These are phyloP conservation scores for Clonostachys rhizophaga DNA, from an alignment of 2,329 filamentous ascomycete genomes.

Conservation along the genomic window DNA sequence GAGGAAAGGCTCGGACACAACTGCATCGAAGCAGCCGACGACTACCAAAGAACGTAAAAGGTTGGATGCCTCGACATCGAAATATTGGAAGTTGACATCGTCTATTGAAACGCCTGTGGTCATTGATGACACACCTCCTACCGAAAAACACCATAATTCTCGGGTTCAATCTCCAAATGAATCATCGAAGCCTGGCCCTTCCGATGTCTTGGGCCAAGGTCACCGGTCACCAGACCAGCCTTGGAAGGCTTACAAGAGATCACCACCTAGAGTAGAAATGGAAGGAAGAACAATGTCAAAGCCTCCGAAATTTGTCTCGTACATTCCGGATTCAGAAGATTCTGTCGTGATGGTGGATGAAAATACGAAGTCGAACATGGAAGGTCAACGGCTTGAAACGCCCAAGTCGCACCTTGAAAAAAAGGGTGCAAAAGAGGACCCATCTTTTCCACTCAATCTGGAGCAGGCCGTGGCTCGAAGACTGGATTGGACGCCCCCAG, in stretches of 20 bases:
- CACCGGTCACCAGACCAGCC: conserved; percentile 14
- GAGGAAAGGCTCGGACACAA: too few species aligned
- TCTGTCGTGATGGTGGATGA: too few species aligned
- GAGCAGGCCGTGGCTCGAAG: conserved; percentile 51
- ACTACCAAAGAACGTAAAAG: neutral
- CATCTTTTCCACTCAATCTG: conserved; percentile 18
- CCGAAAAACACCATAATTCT: too few species aligned
- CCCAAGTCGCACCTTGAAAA: conserved; percentile 13
- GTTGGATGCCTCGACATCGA: neutral
- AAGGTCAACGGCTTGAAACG: conserved; percentile 8
- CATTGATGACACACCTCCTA: too few species aligned
- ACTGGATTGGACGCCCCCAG: conserved; percentile 65
- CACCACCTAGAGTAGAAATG: conserved; percentile 12
- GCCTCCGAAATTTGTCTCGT: too few species aligned
- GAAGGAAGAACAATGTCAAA: conserved; percentile 6
- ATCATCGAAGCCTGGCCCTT: too few species aligned
- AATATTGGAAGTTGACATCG: too few species aligned
- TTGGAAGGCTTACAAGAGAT: conserved; percentile 26
- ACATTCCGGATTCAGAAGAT: too few species aligned
- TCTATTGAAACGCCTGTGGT: too few species aligned
- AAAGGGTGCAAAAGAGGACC: conserved; percentile 13
- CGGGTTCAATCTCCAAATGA: too few species aligned
- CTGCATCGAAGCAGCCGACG: too few species aligned
- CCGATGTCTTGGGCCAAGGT: too few species aligned
- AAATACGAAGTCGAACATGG: neutral